Evolutionary conservation across 2,329 filamentous ascomycete species (phyloP).

Genomic region (Hortaea sp.): DNA sequence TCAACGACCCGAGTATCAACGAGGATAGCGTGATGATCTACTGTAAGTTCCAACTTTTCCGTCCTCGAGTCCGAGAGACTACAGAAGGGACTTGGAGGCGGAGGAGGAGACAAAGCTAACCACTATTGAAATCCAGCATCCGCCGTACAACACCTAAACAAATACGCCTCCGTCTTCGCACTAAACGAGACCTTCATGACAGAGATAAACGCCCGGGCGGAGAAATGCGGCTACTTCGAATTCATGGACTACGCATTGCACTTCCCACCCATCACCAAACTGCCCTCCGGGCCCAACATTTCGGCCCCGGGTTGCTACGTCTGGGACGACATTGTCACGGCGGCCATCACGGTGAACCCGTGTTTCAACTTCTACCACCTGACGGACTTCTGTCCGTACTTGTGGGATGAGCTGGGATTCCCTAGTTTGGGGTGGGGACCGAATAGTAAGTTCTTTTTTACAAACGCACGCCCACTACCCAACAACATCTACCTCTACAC

Average conservation of each 20-base stretch:
- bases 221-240: constrained; percentile 28
- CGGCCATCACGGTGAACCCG: constrained; percentile 21
- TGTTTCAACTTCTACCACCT: constrained; percentile 27
- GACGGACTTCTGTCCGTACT: constrained; percentile 18
- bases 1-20: constrained; percentile 35
- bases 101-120: neutral
- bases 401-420: constrained; percentile 16
- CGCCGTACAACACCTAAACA: constrained; percentile 5
- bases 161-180: constrained; percentile 27
- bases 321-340: constrained; percentile 21
- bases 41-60: neutral
- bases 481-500: too few relatives aligned
- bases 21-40: constrained; percentile 33
- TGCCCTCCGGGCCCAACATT: constrained; percentile 5
- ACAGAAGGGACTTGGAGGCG: too few relatives aligned
- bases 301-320: constrained; percentile 20
- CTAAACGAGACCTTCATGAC: constrained; percentile 35
- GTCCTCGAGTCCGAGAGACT: too few relatives aligned
- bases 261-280: constrained; percentile 24
- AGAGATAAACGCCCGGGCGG: constrained; percentile 23
- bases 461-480: too few relatives aligned
- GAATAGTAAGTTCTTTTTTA: neutral
- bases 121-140: constrained; percentile 3
- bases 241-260: constrained; percentile 41
- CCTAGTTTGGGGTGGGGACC: constrained; percentile 11